Evolutionary conservation across 2,329 filamentous ascomycete genomes (phyloP).

Genomic region (Neonectria sp.): DNA sequence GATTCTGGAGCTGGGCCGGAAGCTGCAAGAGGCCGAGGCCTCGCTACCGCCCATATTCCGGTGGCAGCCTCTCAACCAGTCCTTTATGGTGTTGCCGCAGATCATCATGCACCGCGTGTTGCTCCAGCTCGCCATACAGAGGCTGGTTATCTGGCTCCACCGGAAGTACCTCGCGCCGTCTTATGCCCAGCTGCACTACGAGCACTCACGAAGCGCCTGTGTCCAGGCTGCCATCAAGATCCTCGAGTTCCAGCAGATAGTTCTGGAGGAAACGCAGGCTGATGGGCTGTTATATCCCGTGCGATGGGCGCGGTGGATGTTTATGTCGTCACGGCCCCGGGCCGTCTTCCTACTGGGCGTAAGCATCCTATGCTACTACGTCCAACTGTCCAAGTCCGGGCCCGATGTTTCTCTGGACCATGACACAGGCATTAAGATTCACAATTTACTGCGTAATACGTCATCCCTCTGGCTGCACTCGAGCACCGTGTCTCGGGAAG

Average conservation of each 20-base stretch:
- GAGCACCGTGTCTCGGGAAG: neutral
- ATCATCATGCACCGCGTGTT: conserved; percentile 44
- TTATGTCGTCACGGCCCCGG: conserved; percentile 5
- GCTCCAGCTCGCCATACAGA: conserved; percentile 48
- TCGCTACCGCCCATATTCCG: conserved; percentile 52
- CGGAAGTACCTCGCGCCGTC: conserved; percentile 39
- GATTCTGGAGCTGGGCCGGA: conserved; percentile 50
- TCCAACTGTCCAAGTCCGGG: neutral
- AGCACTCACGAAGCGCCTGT: conserved; percentile 10
- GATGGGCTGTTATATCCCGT: conserved; percentile 5
- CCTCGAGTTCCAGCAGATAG: conserved; percentile 14
- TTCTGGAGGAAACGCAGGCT: conserved; percentile 14
- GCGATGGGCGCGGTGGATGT: conserved; percentile 11
- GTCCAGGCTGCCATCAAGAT: conserved; percentile 13
- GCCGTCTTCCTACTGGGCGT: conserved; percentile 17
- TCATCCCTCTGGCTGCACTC: neutral
- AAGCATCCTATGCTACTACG: conserved; percentile 23
- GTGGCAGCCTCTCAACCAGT: conserved; percentile 54
- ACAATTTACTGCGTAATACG: neutral
- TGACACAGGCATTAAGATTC: neutral
- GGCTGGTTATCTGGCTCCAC: conserved; percentile 62
- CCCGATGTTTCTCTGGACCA: neutral
- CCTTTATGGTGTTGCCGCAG: conserved; percentile 55
- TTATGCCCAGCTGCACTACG: neutral
- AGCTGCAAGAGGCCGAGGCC: conserved; percentile 50